Percentiles rank a stretch among this genome's conserved stretches.
phyloP scores from a whole-genome alignment of 2,329 filamentous ascomycete genomes.

The Fusarium torulosum region DNA sequence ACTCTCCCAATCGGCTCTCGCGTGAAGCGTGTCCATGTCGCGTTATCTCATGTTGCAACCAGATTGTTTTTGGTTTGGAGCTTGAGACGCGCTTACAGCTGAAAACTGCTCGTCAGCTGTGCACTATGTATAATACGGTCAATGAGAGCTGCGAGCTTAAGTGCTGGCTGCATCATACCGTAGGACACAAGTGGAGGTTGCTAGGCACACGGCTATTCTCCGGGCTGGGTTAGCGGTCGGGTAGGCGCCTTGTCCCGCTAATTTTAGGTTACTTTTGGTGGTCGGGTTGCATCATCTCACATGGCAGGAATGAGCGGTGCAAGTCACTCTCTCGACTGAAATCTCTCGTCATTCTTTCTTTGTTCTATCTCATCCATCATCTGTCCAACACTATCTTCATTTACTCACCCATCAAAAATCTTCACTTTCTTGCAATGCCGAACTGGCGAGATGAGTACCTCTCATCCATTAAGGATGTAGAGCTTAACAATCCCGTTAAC shows the following conservation, averaged over 20 bases:
- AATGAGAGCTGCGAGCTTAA: conserved; percentile 24
- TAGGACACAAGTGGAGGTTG: conserved; percentile 30
- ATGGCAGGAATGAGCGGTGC: conserved; percentile 38
- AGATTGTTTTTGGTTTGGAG: conserved; percentile 4
- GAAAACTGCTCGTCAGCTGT: conserved; percentile 25
- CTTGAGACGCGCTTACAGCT: conserved; percentile 12
- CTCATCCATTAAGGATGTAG: conserved; percentile 78
- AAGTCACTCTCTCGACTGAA: conserved; percentile 18
- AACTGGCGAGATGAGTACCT: conserved; percentile 88
- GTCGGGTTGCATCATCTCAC: conserved; percentile 47
- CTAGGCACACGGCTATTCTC: conserved; percentile 49
- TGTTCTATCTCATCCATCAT: conserved; percentile 8
- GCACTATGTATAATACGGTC: conserved; percentile 22
- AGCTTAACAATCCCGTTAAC: conserved; percentile 72
- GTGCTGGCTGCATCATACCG: conserved; percentile 33
- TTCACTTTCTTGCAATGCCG: conserved; percentile 58
- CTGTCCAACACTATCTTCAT: neutral
- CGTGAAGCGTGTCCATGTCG: conserved; percentile 69
- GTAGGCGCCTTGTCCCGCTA: conserved; percentile 29
- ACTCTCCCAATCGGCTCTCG: conserved; percentile 93
- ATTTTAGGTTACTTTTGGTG: conserved; percentile 16
- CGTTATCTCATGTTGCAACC: conserved; percentile 51
- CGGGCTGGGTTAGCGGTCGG: conserved; percentile 47
- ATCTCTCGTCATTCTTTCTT: conserved; percentile 9
- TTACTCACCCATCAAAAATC: neutral